A percentile compares a stretch with the other conserved stretches of the same genome.
Conservation (phyloP, 139 green algal species). For the Picochlorum sp. region DNA sequence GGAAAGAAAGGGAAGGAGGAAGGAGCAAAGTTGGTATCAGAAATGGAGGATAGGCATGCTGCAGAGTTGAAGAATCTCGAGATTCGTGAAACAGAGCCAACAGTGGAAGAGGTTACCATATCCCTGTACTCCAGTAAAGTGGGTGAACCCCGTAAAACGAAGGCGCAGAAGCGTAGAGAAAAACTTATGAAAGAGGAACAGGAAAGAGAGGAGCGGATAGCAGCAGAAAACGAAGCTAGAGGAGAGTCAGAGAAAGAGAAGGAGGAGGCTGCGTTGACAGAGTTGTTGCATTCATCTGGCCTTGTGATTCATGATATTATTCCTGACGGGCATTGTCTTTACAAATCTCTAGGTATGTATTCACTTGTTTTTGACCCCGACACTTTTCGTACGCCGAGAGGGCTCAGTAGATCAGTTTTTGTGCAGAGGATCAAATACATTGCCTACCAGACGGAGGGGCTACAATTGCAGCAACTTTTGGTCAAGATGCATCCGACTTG, state of each 20-base stretch:
- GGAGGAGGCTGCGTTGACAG: constrained; percentile 56
- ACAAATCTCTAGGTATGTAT: constrained; percentile 39
- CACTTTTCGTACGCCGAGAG: neutral
- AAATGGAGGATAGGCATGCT: constrained; percentile 48
- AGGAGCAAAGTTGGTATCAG: constrained; percentile 36
- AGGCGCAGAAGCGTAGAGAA: constrained; percentile 58
- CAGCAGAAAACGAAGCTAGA: constrained; percentile 56
- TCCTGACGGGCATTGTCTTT: constrained; percentile 92
- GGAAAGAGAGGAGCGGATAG: constrained; percentile 75
- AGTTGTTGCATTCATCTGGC: constrained; percentile 51
- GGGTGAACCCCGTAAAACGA: constrained; percentile 26
- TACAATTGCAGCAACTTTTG: constrained; percentile 13
- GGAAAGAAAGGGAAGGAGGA: constrained; percentile 70
- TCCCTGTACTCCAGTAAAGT: constrained; percentile 23
- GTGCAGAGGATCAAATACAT: constrained; percentile 70
- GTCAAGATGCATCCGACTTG: neutral
- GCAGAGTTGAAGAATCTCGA: constrained; percentile 51
- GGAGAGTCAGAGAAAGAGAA: constrained; percentile 50
- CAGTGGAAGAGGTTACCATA: constrained; percentile 9
- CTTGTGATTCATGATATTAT: constrained; percentile 70
- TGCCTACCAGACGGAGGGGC: constrained; percentile 9
- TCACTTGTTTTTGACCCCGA: neutral
- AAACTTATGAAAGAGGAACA: constrained; percentile 36
- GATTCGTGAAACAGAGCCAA: constrained; percentile 20
- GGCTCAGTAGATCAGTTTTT: neutral